Conservation (phyloP, 345 rosid species). For the Linum trigynum region DNA sequence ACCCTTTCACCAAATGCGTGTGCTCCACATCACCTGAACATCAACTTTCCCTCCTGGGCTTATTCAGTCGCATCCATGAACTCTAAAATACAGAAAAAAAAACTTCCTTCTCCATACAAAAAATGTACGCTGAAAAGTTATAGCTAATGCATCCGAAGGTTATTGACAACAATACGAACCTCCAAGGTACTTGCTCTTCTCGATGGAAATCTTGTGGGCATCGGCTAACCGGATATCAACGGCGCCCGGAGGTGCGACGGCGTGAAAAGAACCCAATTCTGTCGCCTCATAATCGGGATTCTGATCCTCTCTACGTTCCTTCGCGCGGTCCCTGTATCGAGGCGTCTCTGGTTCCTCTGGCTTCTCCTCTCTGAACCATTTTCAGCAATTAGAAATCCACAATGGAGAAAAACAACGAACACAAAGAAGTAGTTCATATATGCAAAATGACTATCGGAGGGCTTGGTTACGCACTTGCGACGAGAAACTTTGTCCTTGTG, state of each 20-base stretch:
- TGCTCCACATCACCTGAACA: slow-evolving; percentile 85
- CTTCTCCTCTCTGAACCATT: slow-evolving; percentile 67
- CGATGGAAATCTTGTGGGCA: slow-evolving; percentile 75
- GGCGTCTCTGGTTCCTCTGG: slow-evolving; percentile 67
- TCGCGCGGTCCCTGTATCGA: slow-evolving; percentile 87
- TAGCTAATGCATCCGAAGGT: background rate
- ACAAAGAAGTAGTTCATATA: background rate
- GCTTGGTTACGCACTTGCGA: too few species aligned
- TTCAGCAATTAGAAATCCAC: background rate
- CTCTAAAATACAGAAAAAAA: background rate
- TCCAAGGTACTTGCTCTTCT: slow-evolving; percentile 99
- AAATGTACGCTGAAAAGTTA: background rate
- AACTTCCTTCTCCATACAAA: background rate
- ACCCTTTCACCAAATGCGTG: slow-evolving; percentile 93
- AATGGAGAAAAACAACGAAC: background rate
- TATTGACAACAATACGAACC: slow-evolving; percentile 35
- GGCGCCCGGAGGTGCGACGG: slow-evolving; percentile 92
- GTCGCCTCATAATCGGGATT: slow-evolving; percentile 88
- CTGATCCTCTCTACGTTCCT: slow-evolving; percentile 93
- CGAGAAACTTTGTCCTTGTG: too few species aligned
- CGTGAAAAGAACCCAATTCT: slow-evolving; percentile 81
- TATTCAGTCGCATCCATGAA: background rate
- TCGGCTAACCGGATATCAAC: slow-evolving; percentile 70
- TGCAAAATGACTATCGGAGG: too few species aligned
- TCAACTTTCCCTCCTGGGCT: background rate